A percentile compares a stretch with the other conserved stretches of the same genome.
Evolutionary conservation across 192 early-diverging fungal species (phyloP).

Genomic region (Coemansia sp.): DNA sequence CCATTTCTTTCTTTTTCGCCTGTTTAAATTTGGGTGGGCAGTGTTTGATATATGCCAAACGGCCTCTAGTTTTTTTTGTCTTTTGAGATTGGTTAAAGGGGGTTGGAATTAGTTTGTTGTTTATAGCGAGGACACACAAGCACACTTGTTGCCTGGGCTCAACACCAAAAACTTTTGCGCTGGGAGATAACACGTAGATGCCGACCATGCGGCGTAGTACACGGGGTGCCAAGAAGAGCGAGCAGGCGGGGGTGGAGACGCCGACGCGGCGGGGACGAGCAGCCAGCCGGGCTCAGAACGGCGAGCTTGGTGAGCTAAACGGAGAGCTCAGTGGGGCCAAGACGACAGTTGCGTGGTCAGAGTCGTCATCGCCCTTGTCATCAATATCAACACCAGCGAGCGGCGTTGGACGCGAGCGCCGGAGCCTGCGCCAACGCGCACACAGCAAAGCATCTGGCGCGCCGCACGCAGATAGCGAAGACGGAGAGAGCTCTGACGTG

Average conservation of each 20-base stretch:
- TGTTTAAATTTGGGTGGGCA: neutral
- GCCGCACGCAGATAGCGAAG: slow-evolving; percentile 2
- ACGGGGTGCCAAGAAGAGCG: slow-evolving; percentile 23
- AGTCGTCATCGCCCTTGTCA: slow-evolving; percentile 33
- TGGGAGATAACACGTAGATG: slow-evolving; percentile 9
- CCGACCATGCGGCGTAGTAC: slow-evolving; percentile 38
- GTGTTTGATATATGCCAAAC: neutral
- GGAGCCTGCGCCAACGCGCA: slow-evolving; percentile 1
- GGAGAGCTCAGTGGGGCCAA: neutral
- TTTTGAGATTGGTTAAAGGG: neutral
- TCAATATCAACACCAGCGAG: slow-evolving; percentile 40
- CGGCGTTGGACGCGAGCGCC: slow-evolving; percentile 6
- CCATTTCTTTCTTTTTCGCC: neutral
- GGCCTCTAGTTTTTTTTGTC: neutral
- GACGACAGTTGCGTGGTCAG: slow-evolving; percentile 12
- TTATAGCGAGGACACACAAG: neutral
- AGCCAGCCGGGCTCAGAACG: neutral
- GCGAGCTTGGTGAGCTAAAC: neutral
- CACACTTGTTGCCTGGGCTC: too few relatives aligned
- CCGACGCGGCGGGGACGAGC: slow-evolving; percentile 11
- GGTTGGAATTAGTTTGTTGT: too few relatives aligned
- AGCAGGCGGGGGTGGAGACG: slow-evolving; percentile 1
- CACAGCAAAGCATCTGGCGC: slow-evolving; percentile 4
- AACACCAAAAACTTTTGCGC: too few relatives aligned
- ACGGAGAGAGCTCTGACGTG: neutral